Conservation (phyloP, 495 filamentous ascomycete species). For the Amniculicola lignicola region DNA sequence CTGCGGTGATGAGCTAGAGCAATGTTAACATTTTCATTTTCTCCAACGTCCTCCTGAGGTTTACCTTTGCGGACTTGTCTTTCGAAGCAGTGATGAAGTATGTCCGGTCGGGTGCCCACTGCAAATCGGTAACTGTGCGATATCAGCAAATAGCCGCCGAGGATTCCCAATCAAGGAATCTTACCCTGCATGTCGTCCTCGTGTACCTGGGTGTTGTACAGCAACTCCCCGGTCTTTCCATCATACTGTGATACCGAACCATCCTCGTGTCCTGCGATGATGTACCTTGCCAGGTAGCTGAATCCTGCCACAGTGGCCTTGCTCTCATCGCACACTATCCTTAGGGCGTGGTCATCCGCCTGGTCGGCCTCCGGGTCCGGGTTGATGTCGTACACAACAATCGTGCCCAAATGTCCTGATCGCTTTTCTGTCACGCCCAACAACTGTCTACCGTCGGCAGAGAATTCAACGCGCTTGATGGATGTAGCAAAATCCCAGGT, state of each 20-base stretch:
- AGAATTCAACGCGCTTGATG: conserved; percentile 95
- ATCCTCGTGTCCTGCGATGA: conserved; percentile 96
- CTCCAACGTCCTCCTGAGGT: background rate
- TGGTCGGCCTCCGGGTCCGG: conserved; percentile 79
- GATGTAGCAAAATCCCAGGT: conserved; percentile 95
- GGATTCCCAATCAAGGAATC: background rate
- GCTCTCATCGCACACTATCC: conserved; percentile 86
- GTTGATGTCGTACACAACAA: conserved; percentile 83
- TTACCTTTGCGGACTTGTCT: conserved; percentile 92
- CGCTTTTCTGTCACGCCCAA: conserved; percentile 96
- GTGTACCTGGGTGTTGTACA: conserved; percentile 76
- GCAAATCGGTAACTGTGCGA: conserved; percentile 74
- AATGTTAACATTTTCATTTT: background rate
- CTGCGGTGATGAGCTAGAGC: conserved; percentile 67
- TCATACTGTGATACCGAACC: conserved; percentile 92
- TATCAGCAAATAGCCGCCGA: background rate
- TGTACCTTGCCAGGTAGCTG: conserved; percentile 88
- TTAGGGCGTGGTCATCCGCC: conserved; percentile 71
- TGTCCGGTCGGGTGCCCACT: conserved; percentile 89
- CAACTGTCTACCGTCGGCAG: conserved; percentile 80
- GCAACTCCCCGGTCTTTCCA: conserved; percentile 81
- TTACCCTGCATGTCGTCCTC: conserved; percentile 64
- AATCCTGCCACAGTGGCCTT: conserved; percentile 96
- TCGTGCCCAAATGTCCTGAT: conserved; percentile 89
- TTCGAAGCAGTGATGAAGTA: conserved; percentile 98